Base-by-base conservation (phyloP, 805 yeast species). In the Metschnikowia noctiluminum region DNA sequence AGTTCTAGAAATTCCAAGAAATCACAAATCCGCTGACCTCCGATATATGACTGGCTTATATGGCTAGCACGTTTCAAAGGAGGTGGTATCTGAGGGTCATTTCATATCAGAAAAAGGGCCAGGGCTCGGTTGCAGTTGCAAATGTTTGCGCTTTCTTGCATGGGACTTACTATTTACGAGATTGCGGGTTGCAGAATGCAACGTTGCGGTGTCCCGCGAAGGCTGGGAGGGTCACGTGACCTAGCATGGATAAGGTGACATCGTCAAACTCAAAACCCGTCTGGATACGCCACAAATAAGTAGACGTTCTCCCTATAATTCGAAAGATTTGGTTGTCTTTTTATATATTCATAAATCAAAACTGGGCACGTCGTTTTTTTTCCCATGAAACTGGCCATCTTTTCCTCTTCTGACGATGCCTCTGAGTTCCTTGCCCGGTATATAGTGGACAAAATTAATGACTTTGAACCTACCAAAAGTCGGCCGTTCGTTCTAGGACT, bases 401-500 rank as follows among this genome's bases (percentile, higher is more conserved):
- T 69, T 53, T 64, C 73, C 13, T 56, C 61, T 2, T 46, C 69
- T 2, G 68, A 66, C 11, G 73, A 69, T 37, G 81, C 81, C 15
- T 71, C 77, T 32, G 63, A 56, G 41, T 69, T 57, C 45, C 68
- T 77, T 43, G 84, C 83, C 15, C 65, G 69, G 38, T 66, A 76
- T 59, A 75, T 80, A 31, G 68, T 77, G 14, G 52, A 61, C 36
- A 62, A 59, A 46, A 79, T 80, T 61, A 76, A 66, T 51, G 60
- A 54, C 0, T 79, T 78, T 49, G 53, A 49, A 2, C 83, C 84
- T 12, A 69, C 80, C 11, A 56, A 73, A 3, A 47, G 55, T 2
- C 69, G 62, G 38, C 84, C 84, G 13, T 78, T 75, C 57, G 81
- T 81, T 1, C 58, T 80, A 39, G 85, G 85, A 1, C 71, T 81